These are phyloP conservation scores for Graphilbum fragrans DNA, from an alignment of 2,329 filamentous ascomycete genomes.

Conservation along the genomic window DNA sequence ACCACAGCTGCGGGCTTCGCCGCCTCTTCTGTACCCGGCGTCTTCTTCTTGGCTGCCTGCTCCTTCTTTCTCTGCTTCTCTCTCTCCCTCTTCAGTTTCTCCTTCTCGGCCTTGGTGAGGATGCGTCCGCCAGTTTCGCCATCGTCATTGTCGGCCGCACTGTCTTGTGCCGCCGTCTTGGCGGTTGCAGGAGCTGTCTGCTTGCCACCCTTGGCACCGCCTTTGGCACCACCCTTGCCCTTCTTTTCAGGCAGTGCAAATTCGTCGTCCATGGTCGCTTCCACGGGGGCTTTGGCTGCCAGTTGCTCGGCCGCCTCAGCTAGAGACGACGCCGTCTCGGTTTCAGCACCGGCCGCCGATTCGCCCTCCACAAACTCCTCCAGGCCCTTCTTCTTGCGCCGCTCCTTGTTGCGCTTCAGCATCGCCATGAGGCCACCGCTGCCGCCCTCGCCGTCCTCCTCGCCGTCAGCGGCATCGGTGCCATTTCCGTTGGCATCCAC, in stretches of 20 bases:
- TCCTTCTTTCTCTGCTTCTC: slow-evolving; percentile 99
- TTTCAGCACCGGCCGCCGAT: slow-evolving; percentile 26
- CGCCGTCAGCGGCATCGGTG: slow-evolving; percentile 33
- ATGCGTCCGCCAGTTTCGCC: slow-evolving; percentile 52
- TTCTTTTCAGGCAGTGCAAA: slow-evolving; percentile 74
- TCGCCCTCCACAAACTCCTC: slow-evolving; percentile 68
- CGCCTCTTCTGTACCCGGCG: slow-evolving; percentile 33
- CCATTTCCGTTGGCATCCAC: slow-evolving; percentile 32
- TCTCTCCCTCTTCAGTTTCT: slow-evolving; percentile 93
- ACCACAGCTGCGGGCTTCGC: slow-evolving; percentile 35
- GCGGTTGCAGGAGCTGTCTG: slow-evolving; percentile 26
- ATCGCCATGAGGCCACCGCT: slow-evolving; percentile 66
- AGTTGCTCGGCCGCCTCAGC: slow-evolving; percentile 33
- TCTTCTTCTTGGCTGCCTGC: slow-evolving; percentile 82
- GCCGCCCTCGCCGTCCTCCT: slow-evolving; percentile 36
- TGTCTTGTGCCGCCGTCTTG: slow-evolving; percentile 33
- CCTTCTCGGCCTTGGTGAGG: slow-evolving; percentile 96
- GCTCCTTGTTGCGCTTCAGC: slow-evolving; percentile 70
- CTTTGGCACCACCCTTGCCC: slow-evolving; percentile 45
- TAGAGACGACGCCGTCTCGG: slow-evolving; percentile 12
- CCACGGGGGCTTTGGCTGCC: slow-evolving; percentile 59
- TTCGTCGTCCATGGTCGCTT: slow-evolving; percentile 75
- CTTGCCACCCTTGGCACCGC: slow-evolving; percentile 20
- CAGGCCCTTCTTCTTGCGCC: slow-evolving; percentile 80
- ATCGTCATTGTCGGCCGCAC: slow-evolving; percentile 31